These are phyloP conservation scores for Penicillium malachiteum DNA, from an alignment of 495 filamentous ascomycete species.

Conservation along the genomic window DNA sequence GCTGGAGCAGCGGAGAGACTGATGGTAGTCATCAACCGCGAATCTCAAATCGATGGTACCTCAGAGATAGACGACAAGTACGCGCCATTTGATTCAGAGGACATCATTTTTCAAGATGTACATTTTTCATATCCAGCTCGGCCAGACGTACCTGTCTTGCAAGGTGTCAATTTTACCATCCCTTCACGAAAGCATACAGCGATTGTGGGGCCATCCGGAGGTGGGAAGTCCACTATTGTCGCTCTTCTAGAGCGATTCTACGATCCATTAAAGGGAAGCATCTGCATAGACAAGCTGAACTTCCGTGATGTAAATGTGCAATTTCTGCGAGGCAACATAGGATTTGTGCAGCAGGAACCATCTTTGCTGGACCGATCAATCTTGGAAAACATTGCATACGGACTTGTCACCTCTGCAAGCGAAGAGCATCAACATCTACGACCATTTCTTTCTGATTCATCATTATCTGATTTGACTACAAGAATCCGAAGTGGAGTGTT, in stretches of 20 bases:
- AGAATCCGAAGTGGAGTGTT: constrained; percentile 26
- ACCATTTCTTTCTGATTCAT: constrained; percentile 28
- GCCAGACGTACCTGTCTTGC: constrained; percentile 52
- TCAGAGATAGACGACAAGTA: constrained; percentile 33
- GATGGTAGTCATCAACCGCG: constrained; percentile 48
- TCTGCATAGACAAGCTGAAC: constrained; percentile 52
- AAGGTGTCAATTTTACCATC: constrained; percentile 49
- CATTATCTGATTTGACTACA: constrained; percentile 28
- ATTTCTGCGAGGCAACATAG: constrained; percentile 55
- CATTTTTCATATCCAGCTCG: constrained; percentile 62
- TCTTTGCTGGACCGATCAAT: constrained; percentile 62
- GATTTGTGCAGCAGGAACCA: constrained; percentile 67
- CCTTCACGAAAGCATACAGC: constrained; percentile 59
- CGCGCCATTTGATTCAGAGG: constrained; percentile 26
- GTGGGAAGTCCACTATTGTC: constrained; percentile 66
- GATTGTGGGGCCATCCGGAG: constrained; percentile 67
- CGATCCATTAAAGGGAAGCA: constrained; percentile 36
- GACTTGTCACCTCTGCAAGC: constrained; percentile 54
- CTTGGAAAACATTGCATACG: constrained; percentile 65
- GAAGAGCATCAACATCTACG: constrained; percentile 36
- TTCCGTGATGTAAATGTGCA: constrained; percentile 55
- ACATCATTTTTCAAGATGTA: constrained; percentile 51
- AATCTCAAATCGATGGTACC: constrained; percentile 51
- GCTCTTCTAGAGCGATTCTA: constrained; percentile 56
- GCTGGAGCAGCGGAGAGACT: constrained; percentile 54